phyloP scores from a whole-genome alignment of 164 flowering plant genomes.

The Tinospora cordifolia region DNA sequence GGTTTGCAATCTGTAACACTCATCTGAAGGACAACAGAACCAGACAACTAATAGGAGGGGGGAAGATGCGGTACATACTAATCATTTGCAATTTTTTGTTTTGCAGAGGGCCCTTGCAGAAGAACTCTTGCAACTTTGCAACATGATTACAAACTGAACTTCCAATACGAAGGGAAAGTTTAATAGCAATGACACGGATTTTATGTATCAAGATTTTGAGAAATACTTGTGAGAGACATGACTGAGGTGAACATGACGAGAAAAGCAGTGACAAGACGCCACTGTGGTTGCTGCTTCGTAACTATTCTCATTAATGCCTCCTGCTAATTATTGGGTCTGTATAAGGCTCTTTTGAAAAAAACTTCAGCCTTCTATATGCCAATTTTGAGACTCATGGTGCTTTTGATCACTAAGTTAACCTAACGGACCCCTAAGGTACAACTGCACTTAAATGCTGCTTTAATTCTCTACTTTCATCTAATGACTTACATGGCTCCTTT shows the following conservation, averaged over 20 bases:
- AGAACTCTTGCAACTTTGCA: conserved; percentile 58
- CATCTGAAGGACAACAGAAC: background rate
- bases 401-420: background rate
- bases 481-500: background rate
- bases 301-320: background rate
- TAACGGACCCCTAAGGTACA: background rate
- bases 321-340: background rate
- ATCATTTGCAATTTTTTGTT: conserved; percentile 10
- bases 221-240: background rate
- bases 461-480: background rate
- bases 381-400: background rate
- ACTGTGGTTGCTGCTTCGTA: background rate
- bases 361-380: too few species aligned
- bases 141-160: conserved; percentile 68
- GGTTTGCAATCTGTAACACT: conserved; percentile 33
- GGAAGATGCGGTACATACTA: conserved; percentile 11
- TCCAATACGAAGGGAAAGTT: conserved; percentile 80
- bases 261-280: background rate
- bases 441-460: background rate
- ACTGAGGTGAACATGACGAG: background rate
- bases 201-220: background rate
- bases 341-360: background rate
- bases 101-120: conserved; percentile 90
- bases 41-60: background rate
- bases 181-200: conserved; percentile 13